Percentiles rank a stretch among this genome's conserved stretches.
Conservation (phyloP, 371 early-diverging fungal species). For the Mortierella sp. region DNA sequence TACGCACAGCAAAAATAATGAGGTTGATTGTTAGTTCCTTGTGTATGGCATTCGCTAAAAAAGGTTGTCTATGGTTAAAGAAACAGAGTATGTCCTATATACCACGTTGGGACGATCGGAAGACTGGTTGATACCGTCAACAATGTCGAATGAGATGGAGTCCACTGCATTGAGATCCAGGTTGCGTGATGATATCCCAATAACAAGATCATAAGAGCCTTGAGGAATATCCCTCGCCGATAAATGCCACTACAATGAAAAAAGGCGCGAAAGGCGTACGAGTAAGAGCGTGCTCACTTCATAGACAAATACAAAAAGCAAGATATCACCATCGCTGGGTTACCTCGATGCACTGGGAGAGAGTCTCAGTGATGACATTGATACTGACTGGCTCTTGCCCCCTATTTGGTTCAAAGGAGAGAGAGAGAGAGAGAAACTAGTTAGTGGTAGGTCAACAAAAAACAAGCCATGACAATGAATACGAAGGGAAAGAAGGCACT, state of each 20-base stretch:
- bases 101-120: not conserved
- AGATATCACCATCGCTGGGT: not conserved
- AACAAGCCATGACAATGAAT: not conserved
- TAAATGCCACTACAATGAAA: not conserved
- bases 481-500: not conserved
- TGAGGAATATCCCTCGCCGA: not conserved
- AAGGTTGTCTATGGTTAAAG: too few species aligned
- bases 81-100: not conserved
- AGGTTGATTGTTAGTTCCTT: too few species aligned
- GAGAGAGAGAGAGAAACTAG: not conserved
- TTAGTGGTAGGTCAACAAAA: not conserved
- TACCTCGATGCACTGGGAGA: not conserved
- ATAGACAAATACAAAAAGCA: too few species aligned
- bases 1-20: not conserved
- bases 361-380: not conserved
- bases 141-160: not conserved
- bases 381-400: not conserved
- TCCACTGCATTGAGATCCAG: not conserved
- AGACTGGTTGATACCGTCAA: not conserved
- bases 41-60: too few species aligned
- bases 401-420: not conserved
- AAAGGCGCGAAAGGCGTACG: too few species aligned
- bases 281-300: too few species aligned
- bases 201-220: not conserved
- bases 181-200: not conserved